A percentile compares a stretch with the other conserved stretches of the same genome.
Evolutionary conservation across 257 asterid genomes (phyloP).

Genomic region (Primulina eburnea): DNA sequence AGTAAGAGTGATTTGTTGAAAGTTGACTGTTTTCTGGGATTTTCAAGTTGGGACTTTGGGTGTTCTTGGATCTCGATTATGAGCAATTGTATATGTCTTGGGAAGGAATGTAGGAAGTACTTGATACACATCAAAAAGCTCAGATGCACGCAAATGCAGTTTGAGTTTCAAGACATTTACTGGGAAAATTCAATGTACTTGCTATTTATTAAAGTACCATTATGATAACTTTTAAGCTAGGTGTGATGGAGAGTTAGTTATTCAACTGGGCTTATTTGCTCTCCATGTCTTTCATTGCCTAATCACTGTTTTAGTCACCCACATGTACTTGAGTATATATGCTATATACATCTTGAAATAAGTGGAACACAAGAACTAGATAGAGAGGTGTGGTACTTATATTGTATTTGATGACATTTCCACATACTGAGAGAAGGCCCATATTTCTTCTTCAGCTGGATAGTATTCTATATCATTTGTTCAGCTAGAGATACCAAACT

Average conservation of each 20-base stretch:
- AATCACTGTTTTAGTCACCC: neutral
- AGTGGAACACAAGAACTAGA: neutral
- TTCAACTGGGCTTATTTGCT: too few species aligned
- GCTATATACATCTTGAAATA: neutral
- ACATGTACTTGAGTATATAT: neutral
- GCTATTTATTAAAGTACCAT: neutral
- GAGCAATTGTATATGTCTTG: conserved; percentile 7
- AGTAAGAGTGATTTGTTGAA: neutral
- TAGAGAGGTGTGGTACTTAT: neutral
- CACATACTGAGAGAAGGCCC: too few species aligned
- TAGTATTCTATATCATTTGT: neutral
- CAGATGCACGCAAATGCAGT: neutral
- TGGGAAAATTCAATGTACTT: too few species aligned
- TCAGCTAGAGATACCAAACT: too few species aligned
- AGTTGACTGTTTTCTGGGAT: neutral
- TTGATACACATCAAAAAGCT: neutral
- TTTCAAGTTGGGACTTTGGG: neutral
- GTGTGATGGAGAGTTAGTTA: too few species aligned
- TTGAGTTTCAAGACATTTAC: neutral
- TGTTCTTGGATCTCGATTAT: neutral
- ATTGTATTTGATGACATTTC: too few species aligned
- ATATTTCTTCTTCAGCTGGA: too few species aligned
- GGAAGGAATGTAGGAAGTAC: too few species aligned
- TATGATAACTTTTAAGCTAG: too few species aligned
- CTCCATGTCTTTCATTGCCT: too few species aligned